Conservation (phyloP, 73 alveolate species). For the Paramecium sexaurelia region DNA sequence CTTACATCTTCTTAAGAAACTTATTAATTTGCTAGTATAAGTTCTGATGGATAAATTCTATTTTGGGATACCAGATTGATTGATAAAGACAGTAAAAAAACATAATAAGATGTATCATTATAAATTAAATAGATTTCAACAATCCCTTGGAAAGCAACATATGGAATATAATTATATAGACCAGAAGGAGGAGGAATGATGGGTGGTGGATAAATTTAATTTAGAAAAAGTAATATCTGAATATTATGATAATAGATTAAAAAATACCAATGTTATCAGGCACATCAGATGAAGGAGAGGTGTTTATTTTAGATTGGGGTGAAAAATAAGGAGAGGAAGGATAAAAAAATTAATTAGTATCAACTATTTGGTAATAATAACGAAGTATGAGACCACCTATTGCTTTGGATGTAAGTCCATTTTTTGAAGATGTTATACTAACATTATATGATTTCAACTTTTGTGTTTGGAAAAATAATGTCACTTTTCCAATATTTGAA, state of each 20-base stretch:
- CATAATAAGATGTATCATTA: conserved; percentile 50
- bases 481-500: conserved; percentile 87
- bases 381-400: conserved; percentile 91
- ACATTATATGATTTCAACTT: conserved; percentile 97
- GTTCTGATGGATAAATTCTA: conserved; percentile 86
- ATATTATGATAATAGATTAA: conserved; percentile 60
- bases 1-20: conserved; percentile 73
- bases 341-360: conserved; percentile 69
- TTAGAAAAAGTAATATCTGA: conserved; percentile 65
- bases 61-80: conserved; percentile 91
- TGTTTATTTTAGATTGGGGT: conserved; percentile 85
- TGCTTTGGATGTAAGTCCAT: conserved; percentile 91
- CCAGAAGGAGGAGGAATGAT: conserved; percentile 85
- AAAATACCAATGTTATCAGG: conserved; percentile 81
- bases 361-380: conserved; percentile 75
- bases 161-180: conserved; percentile 73
- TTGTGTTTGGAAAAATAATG: conserved; percentile 94
- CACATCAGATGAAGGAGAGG: conserved; percentile 91
- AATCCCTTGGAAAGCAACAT: conserved; percentile 61
- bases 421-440: conserved; percentile 87
- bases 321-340: conserved; percentile 83
- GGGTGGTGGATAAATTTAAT: conserved; percentile 82
- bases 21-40: conserved; percentile 79
- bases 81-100: conserved; percentile 70
- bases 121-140: conserved; percentile 15